Base-by-base conservation (phyloP, 2,329 filamentous ascomycete species). In the Cladorrhinum sp. region DNA sequence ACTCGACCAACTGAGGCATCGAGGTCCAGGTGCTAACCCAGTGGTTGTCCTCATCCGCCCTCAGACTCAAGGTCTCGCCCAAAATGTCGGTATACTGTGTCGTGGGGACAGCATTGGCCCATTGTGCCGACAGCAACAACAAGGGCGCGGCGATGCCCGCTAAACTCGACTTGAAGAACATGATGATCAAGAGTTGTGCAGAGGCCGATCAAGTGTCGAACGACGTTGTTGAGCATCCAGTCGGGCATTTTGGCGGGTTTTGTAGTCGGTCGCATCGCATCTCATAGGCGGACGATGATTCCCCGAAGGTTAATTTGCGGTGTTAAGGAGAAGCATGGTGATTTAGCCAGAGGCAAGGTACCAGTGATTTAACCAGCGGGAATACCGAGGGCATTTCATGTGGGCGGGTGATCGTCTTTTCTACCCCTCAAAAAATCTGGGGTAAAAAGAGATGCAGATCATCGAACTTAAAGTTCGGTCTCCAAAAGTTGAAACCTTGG, bases 21-120 rank as follows among this genome's bases (percentile, higher is more conserved):
- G 84, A 78, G 0, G 83, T 82, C 86, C 86, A 89, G 1, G 82
- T 85, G 63, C 83, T 80, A 5, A 87, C 80, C 86, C 86, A 88
- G 65, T 86, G 83, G 49, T 77, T 68, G 30, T 72, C 72, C n/a
- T 73, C 70, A 20, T 65, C 65, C 20, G 30, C 50, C 16, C 48
- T 55, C 12, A 56, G 26, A 9, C 20, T 24, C 10, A 62, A 14
- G 10, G 36, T 48, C 23, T 60, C 58, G 51, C 24, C 10, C 6
- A 55, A 55, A 14, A 26, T 16, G 48, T 42, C 18, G 10, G 10
- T 14, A n/a, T 14, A 3, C 36, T 42, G 36, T 8, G 20, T 30
- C 1, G 42, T 59, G 7, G 64, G 62, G 2, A 50, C 56, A 8
- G 61, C 60, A 16, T 39, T 18, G 9, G 50, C 33, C 57, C 49